phyloP scores from a whole-genome alignment of 306 rosid genomes.

The Parietaria judaica region DNA sequence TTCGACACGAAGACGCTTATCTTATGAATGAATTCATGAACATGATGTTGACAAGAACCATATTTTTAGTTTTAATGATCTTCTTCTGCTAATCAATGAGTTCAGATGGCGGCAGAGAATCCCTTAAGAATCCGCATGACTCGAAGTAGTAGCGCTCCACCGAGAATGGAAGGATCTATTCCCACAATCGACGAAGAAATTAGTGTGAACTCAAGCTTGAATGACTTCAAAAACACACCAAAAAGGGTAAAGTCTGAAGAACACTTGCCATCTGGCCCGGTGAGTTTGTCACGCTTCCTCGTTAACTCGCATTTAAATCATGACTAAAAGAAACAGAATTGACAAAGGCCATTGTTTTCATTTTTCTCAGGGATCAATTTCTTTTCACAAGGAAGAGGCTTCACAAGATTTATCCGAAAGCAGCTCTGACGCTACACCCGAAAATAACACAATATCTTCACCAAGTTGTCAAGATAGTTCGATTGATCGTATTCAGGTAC shows the following conservation, averaged over 20 bases:
- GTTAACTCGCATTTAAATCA: constrained; percentile 56
- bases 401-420: constrained; percentile 35
- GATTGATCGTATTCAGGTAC: constrained; percentile 62
- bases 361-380: constrained; percentile 41
- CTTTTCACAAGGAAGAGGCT: constrained; percentile 60
- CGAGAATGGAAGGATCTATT: constrained; percentile 62
- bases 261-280: constrained; percentile 43
- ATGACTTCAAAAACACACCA: constrained; percentile 20
- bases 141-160: constrained; percentile 69
- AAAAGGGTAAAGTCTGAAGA: constrained; percentile 34
- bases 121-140: constrained; percentile 30
- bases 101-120: constrained; percentile 42
- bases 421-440: constrained; percentile 14
- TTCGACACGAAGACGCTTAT: too few relatives aligned
- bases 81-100: neutral
- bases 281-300: constrained; percentile 39
- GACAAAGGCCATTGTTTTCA: constrained; percentile 37
- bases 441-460: constrained; percentile 19
- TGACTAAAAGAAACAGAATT: constrained; percentile 31
- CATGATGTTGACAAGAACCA: too few relatives aligned
- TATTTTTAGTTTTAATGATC: neutral
- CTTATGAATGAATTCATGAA: too few relatives aligned
- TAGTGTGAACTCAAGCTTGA: constrained; percentile 23
- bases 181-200: constrained; percentile 36
- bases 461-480: constrained; percentile 41